Base-by-base conservation (phyloP, 2,329 filamentous ascomycete genomes). In the Cladosporium cucumerinum region DNA sequence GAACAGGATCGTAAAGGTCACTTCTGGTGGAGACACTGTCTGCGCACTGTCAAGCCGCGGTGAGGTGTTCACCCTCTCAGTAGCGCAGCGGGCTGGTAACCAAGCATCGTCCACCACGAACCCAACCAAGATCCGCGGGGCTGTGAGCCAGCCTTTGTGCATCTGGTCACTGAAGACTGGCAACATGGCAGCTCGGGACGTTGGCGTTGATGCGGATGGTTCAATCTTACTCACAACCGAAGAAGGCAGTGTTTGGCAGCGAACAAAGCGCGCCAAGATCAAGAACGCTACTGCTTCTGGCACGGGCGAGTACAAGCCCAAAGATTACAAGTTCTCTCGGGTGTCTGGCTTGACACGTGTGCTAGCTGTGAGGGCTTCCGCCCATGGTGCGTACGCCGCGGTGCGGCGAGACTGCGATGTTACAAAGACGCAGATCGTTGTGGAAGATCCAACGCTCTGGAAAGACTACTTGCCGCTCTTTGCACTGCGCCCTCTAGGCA, bases 261-360 rank as follows among this genome's bases (percentile, higher is more conserved):
- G 94, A 65, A 88, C 95, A 60, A 92, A 92, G 73, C 86, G 95
- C 66, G 84, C 86, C 28, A 96, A 94, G 69, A 88, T 90, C 58
- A 96, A 96, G 72, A 87, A 89, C 69, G 82, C 86, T 0, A 81
- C 73, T 34, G 80, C 81, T 1, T 77, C 79, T 14, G 80, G 79
- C 3, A 77, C 77, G 1, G 77, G 79, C 1, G 87, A 88, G 25
- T 82, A 84, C 36, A 90, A 87, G 71, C 85, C 86, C 14, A 96
- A 96, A 70, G 93, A 97, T 73, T 97, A 96, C 81, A 99, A 99
- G 75, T 99, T 98, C 70, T 89, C 94, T 72, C 88, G 95, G 65
- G 87, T 99, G 10, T 90, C 95, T 0, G 93, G 91, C 49, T 86
- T 99, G 64, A 97, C 92, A 1, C 88, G 93, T 39, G 92, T 96